phyloP scores from a whole-genome alignment of 106 monocot genomes.

The Acorus gramineus region DNA sequence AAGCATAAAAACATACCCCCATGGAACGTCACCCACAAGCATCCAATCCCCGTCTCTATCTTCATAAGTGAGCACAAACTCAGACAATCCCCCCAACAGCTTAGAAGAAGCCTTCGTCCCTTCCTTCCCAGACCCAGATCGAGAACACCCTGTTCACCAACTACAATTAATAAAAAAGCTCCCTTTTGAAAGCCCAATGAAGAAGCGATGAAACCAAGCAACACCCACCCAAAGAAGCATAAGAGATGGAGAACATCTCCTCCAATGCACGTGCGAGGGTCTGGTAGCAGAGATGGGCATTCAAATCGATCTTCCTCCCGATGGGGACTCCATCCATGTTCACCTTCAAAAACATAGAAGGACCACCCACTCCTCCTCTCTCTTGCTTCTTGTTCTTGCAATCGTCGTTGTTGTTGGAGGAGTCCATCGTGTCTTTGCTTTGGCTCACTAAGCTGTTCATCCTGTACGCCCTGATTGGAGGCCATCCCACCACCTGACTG shows the following conservation, averaged over 20 bases:
- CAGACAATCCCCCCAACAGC: slow-evolving; percentile 13
- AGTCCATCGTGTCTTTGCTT: slow-evolving; percentile 22
- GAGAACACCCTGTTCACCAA: background rate
- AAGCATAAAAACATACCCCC: slow-evolving; percentile 13
- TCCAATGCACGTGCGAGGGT: slow-evolving; percentile 52
- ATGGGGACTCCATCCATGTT: slow-evolving; percentile 93
- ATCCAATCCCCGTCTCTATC: slow-evolving; percentile 24
- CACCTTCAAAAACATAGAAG: slow-evolving; percentile 61
- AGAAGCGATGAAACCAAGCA: too few species aligned
- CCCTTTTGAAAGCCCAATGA: too few species aligned
- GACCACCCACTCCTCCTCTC: slow-evolving; percentile 1
- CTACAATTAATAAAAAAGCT: background rate
- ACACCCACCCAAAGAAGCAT: too few species aligned
- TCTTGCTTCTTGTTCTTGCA: background rate
- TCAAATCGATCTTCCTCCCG: slow-evolving; percentile 84
- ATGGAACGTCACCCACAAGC: slow-evolving; percentile 21
- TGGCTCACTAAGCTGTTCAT: slow-evolving; percentile 67
- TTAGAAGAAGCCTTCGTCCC: slow-evolving; percentile 7
- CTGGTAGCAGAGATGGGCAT: slow-evolving; percentile 48
- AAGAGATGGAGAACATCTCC: slow-evolving; percentile 40
- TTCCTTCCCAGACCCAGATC: background rate
- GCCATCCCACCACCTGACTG: slow-evolving; percentile 89
- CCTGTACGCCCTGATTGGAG: slow-evolving; percentile 71
- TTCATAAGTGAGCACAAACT: slow-evolving; percentile 16
- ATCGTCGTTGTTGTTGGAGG: slow-evolving; percentile 14